Conservation (phyloP, 148 eudicot species). For the Cornus florida region DNA sequence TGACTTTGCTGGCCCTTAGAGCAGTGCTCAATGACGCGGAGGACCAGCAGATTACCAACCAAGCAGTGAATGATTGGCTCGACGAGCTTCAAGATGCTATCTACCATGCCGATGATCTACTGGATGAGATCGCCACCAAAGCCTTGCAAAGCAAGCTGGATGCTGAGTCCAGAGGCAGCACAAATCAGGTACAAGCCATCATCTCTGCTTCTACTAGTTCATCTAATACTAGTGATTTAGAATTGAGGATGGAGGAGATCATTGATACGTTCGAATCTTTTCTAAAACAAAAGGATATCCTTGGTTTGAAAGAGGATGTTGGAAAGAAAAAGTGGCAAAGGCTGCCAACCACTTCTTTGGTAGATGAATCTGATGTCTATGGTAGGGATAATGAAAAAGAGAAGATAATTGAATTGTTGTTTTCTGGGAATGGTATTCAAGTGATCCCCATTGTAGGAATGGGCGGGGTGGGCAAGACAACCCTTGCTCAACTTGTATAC, state of each 20-base stretch:
- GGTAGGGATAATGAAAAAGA: conserved; percentile 26
- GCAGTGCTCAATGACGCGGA: not conserved
- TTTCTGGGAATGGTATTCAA: not conserved
- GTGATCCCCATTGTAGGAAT: conserved; percentile 27
- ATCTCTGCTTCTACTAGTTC: not conserved
- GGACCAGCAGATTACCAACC: not conserved
- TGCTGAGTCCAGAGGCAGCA: not conserved
- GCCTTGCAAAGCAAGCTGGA: not conserved
- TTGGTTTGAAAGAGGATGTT: not conserved
- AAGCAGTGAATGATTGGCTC: not conserved
- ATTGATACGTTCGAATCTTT: conserved; percentile 12
- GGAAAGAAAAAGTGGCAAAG: not conserved
- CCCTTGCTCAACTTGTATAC: conserved; percentile 22
- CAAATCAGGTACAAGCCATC: not conserved
- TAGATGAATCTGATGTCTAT: conserved; percentile 11
- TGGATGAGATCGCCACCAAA: not conserved
- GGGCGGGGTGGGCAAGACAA: conserved; percentile 28
- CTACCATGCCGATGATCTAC: not conserved
- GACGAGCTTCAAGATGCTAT: not conserved
- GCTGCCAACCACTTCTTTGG: conserved; percentile 11
- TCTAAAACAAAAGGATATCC: not conserved
- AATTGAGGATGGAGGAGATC: conserved; percentile 11
- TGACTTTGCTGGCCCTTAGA: not conserved
- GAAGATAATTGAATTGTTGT: conserved; percentile 8
- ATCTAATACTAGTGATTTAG: not conserved